phyloP scores from a whole-genome alignment of 345 rosid genomes.

The Geranium brycei region DNA sequence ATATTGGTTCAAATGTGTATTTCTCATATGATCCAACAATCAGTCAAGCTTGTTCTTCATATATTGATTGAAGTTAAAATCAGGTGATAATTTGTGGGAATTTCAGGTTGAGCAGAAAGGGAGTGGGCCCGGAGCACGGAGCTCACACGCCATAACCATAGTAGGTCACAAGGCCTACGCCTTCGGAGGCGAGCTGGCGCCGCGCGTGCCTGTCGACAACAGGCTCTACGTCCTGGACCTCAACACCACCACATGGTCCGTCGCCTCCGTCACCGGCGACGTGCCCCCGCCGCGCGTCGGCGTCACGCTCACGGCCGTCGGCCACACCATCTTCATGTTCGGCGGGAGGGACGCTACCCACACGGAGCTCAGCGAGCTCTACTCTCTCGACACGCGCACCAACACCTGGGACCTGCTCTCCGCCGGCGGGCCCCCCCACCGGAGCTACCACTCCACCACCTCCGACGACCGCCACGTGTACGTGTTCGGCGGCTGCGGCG shows the following conservation, averaged over 20 bases:
- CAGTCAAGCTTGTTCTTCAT: no score
- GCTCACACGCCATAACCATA: constrained; percentile 74
- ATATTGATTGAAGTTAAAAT: neutral
- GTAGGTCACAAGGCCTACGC: constrained; percentile 54
- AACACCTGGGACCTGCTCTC: constrained; percentile 60
- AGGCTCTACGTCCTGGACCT: constrained; percentile 58
- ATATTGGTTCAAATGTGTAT: no score
- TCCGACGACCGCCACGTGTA: constrained; percentile 43
- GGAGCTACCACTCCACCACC: constrained; percentile 71
- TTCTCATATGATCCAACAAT: no score
- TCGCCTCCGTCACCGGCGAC: constrained; percentile 45
- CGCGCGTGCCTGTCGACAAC: constrained; percentile 88
- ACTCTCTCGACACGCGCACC: constrained; percentile 47
- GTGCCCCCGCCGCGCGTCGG: constrained; percentile 87
- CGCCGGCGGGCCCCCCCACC: constrained; percentile 42
- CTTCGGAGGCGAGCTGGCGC: constrained; percentile 72
- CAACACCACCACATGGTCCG: constrained; percentile 43
- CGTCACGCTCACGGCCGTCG: constrained; percentile 65
- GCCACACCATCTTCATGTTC: constrained; percentile 45
- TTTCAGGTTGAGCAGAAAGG: constrained; percentile 68
- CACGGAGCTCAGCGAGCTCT: constrained; percentile 66
- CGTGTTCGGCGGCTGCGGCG: constrained; percentile 84
- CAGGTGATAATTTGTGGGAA: neutral
- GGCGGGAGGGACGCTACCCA: constrained; percentile 69
- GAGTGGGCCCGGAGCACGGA: constrained; percentile 73